Evolutionary conservation across 768 basidiomycete species (phyloP).

Genomic region (Suillus tomentosus): DNA sequence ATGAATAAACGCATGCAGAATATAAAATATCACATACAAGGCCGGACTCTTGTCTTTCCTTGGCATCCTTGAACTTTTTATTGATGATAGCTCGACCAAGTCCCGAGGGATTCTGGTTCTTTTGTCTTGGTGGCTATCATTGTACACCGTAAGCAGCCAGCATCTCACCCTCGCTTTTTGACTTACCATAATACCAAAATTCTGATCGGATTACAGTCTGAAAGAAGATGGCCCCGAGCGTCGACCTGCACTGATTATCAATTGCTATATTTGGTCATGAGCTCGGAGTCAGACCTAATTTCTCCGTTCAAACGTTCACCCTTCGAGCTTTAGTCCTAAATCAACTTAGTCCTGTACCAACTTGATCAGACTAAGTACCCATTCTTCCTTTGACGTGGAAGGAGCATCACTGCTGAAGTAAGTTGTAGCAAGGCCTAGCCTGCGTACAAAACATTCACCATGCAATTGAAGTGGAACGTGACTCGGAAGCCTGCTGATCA

Average conservation of each 20-base stretch:
- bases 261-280: not conserved
- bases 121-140: slow-evolving; percentile 57
- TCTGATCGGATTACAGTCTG: not conserved
- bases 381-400: not conserved
- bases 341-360: not conserved
- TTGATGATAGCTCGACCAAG: slow-evolving; percentile 97
- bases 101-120: slow-evolving; percentile 73
- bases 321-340: not conserved
- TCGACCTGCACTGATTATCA: not conserved
- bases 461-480: not conserved
- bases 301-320: too few relatives aligned
- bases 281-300: not conserved
- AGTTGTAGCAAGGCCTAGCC: not conserved
- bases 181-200: not conserved
- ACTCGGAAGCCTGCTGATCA: not conserved
- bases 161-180: not conserved
- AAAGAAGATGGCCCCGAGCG: not conserved
- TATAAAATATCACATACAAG: slow-evolving; percentile 49
- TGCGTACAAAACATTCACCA: not conserved
- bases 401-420: not conserved
- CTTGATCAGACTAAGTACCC: not conserved
- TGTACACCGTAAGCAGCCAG: not conserved
- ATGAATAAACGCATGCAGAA: slow-evolving; percentile 7
- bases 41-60: slow-evolving; percentile 45
- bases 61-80: slow-evolving; percentile 55